Conservation (phyloP, 148 eudicot species). For the Heliamphora exappendiculata region DNA sequence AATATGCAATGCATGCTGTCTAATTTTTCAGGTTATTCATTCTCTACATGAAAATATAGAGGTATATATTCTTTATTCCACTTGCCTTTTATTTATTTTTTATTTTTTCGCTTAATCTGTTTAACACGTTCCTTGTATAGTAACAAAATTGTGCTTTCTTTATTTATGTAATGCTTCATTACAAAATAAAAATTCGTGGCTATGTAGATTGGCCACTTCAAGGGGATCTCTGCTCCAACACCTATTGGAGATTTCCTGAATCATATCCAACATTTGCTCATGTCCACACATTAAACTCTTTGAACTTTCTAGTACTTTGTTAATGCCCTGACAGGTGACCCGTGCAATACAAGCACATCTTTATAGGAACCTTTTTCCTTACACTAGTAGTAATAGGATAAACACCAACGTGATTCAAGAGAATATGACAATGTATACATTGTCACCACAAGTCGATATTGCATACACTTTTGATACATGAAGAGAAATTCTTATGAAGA, state of each 20-base stretch:
- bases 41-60: conserved; percentile 55
- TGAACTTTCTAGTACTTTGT: background rate
- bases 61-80: conserved; percentile 28
- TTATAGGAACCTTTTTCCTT: background rate
- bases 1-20: background rate
- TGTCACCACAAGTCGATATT: background rate
- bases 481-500: background rate
- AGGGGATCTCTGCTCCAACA: background rate
- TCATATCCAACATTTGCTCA: background rate
- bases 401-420: background rate
- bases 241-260: background rate
- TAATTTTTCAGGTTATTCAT: conserved; percentile 41
- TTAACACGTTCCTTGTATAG: background rate
- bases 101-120: background rate
- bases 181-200: background rate
- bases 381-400: background rate
- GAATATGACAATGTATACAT: background rate
- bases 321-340: background rate
- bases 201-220: background rate
- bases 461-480: background rate
- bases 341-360: background rate
- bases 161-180: background rate
- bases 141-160: background rate
- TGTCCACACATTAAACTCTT: background rate
- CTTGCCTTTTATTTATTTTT: background rate